phyloP scores from a whole-genome alignment of 2,329 filamentous ascomycete species.

The Diaporthe destruens region DNA sequence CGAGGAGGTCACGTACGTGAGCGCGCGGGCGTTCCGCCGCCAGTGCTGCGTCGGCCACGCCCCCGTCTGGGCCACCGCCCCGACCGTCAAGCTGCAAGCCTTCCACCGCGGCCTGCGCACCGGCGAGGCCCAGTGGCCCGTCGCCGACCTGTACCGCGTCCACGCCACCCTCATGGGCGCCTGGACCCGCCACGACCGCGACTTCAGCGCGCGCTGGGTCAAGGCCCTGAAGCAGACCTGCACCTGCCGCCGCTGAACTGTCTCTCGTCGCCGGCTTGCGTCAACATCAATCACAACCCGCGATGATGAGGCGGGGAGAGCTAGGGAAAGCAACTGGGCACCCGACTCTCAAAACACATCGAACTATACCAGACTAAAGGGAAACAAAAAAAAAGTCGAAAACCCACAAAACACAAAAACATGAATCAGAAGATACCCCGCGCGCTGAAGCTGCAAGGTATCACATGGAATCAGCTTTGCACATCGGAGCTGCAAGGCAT shows the following conservation, averaged over 20 bases:
- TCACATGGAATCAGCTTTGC: background rate
- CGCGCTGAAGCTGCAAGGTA: too few species aligned
- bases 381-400: background rate
- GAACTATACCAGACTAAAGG: background rate
- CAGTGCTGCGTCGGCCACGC: background rate
- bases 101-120: background rate
- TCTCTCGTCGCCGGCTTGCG: background rate
- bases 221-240: background rate
- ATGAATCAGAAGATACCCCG: background rate
- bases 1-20: slow-evolving; percentile 7
- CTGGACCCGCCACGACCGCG: background rate
- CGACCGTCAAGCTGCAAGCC: background rate
- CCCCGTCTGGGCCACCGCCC: background rate
- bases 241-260: background rate
- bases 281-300: background rate
- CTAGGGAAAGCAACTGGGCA: too few species aligned
- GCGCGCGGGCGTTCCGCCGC: background rate
- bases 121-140: background rate
- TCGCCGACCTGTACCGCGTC: background rate
- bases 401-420: background rate
- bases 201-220: background rate
- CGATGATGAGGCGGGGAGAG: background rate
- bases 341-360: too few species aligned
- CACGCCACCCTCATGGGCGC: background rate
- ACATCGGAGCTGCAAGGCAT: background rate